Conservation (phyloP, 345 rosid species). For the Arabidopsis thaliana region DNA sequence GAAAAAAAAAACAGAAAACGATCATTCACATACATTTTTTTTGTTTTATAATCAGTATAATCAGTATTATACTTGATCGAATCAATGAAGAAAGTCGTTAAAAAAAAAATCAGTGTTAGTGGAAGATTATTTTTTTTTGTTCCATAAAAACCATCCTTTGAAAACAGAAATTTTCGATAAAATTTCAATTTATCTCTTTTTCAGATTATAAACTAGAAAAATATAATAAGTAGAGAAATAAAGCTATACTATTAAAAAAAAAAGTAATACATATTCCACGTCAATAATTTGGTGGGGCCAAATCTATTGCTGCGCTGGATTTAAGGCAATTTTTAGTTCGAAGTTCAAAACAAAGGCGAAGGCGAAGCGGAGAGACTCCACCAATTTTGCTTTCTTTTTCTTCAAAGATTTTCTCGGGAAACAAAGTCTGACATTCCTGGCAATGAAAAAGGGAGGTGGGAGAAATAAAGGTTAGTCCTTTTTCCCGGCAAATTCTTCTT, state of each 20-base stretch:
- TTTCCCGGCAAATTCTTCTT: slow-evolving; percentile 7
- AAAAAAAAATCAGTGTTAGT: too few species aligned
- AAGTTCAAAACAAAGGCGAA: slow-evolving; percentile 4
- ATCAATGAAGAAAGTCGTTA: too few species aligned
- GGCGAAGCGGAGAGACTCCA: slow-evolving; percentile 7
- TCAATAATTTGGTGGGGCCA: background rate
- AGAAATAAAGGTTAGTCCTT: slow-evolving; percentile 6
- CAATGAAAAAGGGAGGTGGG: background rate
- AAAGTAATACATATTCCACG: slow-evolving; percentile 11
- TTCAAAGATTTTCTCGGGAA: slow-evolving; percentile 26
- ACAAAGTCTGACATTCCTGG: slow-evolving; percentile 7
- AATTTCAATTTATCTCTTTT: too few species aligned
- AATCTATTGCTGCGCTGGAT: slow-evolving; percentile 19
- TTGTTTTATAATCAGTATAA: too few species aligned
- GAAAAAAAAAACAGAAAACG: too few species aligned
- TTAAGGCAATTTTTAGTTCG: background rate
- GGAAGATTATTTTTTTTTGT: too few species aligned
- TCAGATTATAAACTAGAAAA: too few species aligned
- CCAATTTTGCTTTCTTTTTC: background rate
- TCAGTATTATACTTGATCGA: too few species aligned
- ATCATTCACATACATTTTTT: too few species aligned
- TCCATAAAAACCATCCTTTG: too few species aligned
- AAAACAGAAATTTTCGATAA: too few species aligned
- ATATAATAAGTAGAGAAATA: background rate
- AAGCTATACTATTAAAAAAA: background rate